These are phyloP conservation scores for Epichloe hybrida DNA, from an alignment of 2,329 filamentous ascomycete genomes.

Conservation along the genomic window DNA sequence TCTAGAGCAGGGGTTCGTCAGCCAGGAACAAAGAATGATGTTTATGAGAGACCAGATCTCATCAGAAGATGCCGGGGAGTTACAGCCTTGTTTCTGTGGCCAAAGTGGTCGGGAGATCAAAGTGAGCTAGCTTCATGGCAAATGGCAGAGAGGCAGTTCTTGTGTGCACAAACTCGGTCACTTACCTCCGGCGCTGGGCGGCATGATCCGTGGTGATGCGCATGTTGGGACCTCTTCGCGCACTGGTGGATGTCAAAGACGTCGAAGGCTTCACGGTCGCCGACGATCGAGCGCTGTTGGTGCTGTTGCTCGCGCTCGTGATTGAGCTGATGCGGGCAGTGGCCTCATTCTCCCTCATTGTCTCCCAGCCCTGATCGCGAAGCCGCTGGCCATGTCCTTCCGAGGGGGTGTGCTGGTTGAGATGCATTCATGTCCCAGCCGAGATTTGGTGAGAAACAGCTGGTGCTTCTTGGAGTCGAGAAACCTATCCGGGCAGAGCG, in stretches of 20 bases:
- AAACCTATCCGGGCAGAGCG: neutral
- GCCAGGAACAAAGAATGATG: neutral
- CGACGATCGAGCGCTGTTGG: slow-evolving; percentile 52
- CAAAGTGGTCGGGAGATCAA: neutral
- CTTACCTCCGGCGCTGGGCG: slow-evolving; percentile 26
- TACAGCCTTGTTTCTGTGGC: neutral
- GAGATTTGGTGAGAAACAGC: neutral
- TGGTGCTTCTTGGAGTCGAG: neutral
- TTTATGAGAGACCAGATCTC: neutral
- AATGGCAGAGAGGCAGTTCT: neutral
- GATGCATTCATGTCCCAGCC: slow-evolving; percentile 21
- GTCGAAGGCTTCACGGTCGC: slow-evolving; percentile 45
- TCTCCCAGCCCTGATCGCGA: slow-evolving; percentile 25
- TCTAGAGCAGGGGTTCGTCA: slow-evolving; percentile 9
- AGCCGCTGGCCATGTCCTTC: slow-evolving; percentile 19
- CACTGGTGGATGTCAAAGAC: slow-evolving; percentile 16
- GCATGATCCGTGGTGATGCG: slow-evolving; percentile 27
- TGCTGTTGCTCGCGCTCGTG: slow-evolving; percentile 34
- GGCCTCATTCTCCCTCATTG: slow-evolving; percentile 56
- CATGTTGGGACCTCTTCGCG: slow-evolving; percentile 13
- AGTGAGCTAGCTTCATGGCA: neutral
- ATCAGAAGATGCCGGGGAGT: neutral
- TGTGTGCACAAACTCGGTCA: slow-evolving; percentile 4
- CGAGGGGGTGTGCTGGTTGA: slow-evolving; percentile 9
- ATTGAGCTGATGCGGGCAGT: slow-evolving; percentile 41